These are phyloP conservation scores for Vanderwaltozyma verrucispora DNA, from an alignment of 805 yeast species.

Conservation along the genomic window DNA sequence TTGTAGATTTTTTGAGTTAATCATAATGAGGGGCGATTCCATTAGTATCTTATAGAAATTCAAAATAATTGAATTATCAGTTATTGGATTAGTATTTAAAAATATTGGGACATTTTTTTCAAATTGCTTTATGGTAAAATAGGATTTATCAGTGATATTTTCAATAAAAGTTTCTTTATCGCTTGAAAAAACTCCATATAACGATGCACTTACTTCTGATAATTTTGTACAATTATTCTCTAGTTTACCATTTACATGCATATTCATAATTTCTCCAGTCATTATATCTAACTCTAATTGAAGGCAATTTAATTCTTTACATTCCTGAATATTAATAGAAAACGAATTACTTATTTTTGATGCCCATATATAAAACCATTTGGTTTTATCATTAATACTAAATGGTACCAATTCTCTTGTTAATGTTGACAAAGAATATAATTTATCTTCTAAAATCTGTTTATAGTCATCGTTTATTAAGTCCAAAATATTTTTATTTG, in stretches of 20 bases:
- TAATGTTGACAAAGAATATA: neutral
- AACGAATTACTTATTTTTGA: neutral
- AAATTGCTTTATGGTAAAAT: constrained; percentile 41
- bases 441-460: neutral
- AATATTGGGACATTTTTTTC: constrained; percentile 49
- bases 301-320: neutral
- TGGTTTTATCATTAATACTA: neutral
- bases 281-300: neutral
- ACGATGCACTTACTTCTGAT: constrained; percentile 32
- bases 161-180: constrained; percentile 15
- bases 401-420: neutral
- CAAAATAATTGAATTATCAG: constrained; percentile 36
- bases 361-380: neutral
- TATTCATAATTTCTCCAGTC: neutral
- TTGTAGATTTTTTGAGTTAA: constrained; percentile 36
- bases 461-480: neutral
- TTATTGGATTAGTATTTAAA: constrained; percentile 39
- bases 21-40: constrained; percentile 67
- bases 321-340: neutral
- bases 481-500: neutral
- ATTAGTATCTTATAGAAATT: constrained; percentile 64
- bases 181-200: constrained; percentile 53
- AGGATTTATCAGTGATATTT: constrained; percentile 42
- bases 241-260: constrained; percentile 8
- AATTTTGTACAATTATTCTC: constrained; percentile 5